Percentiles rank a stretch among this genome's conserved stretches.
These are phyloP conservation scores for Hypoxylon sp. DNA, from an alignment of 2,329 filamentous ascomycete species.

Conservation along the genomic window DNA sequence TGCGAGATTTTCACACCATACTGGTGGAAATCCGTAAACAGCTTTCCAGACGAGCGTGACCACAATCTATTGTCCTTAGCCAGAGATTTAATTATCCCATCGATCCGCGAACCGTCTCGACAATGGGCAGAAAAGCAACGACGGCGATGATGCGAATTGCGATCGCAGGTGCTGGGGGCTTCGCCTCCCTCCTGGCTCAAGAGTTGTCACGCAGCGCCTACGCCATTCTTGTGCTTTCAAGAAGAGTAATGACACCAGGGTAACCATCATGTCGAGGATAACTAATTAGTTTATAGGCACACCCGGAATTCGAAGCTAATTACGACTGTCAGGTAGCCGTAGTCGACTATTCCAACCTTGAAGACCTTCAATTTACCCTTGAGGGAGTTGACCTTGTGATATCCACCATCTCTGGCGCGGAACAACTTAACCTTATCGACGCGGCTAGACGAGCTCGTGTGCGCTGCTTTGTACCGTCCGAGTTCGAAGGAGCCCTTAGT, in stretches of 20 bases:
- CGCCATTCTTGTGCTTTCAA: constrained; percentile 78
- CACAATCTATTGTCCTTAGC: constrained; percentile 31
- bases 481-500: constrained; percentile 77
- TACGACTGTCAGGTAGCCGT: constrained; percentile 76
- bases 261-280: constrained; percentile 12
- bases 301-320: constrained; percentile 66
- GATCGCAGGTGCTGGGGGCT: constrained; percentile 72
- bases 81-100: constrained; percentile 38
- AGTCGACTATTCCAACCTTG: constrained; percentile 75
- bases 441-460: constrained; percentile 77
- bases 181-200: constrained; percentile 71
- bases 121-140: constrained; percentile 49
- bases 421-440: constrained; percentile 80
- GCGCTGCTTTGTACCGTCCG: constrained; percentile 79
- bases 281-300: constrained; percentile 60
- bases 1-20: constrained; percentile 44
- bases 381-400: constrained; percentile 81
- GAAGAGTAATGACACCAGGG: constrained; percentile 64
- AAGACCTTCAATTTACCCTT: constrained; percentile 75
- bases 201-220: constrained; percentile 76
- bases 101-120: constrained; percentile 33
- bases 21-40: constrained; percentile 35
- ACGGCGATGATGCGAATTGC: constrained; percentile 71
- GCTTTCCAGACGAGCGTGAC: constrained; percentile 36
- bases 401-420: constrained; percentile 77